Percentiles rank a stretch among this genome's conserved stretches.
These are phyloP conservation scores for Saccharomyces mikatae DNA, from an alignment of 805 yeast species.

Conservation along the genomic window DNA sequence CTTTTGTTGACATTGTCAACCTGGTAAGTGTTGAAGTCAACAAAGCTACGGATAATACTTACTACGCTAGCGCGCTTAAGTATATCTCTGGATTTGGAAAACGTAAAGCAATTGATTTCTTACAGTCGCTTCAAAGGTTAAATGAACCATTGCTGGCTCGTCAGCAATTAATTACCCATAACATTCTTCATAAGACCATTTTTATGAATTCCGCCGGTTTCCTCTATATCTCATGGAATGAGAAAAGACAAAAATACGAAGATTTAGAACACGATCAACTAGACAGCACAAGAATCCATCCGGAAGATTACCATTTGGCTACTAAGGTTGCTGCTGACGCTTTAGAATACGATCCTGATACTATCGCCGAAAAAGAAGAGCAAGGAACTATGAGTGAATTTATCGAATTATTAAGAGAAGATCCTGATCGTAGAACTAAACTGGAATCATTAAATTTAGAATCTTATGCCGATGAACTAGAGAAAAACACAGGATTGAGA, in stretches of 20 bases:
- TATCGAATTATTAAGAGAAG: constrained; percentile 48
- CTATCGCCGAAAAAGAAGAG: constrained; percentile 51
- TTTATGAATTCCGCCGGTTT: constrained; percentile 91
- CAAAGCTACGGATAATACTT: constrained; percentile 66
- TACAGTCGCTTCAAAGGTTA: constrained; percentile 62
- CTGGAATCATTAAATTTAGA: constrained; percentile 82
- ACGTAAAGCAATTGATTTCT: constrained; percentile 81
- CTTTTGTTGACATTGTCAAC: constrained; percentile 83
- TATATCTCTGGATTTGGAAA: constrained; percentile 91
- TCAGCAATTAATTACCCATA: constrained; percentile 75
- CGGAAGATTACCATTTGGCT: constrained; percentile 94
- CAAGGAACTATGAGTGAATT: constrained; percentile 35
- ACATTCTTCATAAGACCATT: constrained; percentile 67
- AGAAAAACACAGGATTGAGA: constrained; percentile 36
- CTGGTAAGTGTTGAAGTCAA: constrained; percentile 91
- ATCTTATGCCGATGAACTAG: constrained; percentile 87
- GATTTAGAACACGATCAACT: constrained; percentile 66
- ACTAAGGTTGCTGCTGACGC: constrained; percentile 98
- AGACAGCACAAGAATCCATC: constrained; percentile 94
- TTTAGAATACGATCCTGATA: constrained; percentile 90
- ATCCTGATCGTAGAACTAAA: constrained; percentile 65
- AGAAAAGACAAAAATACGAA: constrained; percentile 36
- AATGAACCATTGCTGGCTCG: constrained; percentile 58
- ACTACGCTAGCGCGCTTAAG: constrained; percentile 61
- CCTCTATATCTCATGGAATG: constrained; percentile 62